Base-by-base conservation (phyloP, 495 filamentous ascomycete species). In the Penicillium egyptiacum region DNA sequence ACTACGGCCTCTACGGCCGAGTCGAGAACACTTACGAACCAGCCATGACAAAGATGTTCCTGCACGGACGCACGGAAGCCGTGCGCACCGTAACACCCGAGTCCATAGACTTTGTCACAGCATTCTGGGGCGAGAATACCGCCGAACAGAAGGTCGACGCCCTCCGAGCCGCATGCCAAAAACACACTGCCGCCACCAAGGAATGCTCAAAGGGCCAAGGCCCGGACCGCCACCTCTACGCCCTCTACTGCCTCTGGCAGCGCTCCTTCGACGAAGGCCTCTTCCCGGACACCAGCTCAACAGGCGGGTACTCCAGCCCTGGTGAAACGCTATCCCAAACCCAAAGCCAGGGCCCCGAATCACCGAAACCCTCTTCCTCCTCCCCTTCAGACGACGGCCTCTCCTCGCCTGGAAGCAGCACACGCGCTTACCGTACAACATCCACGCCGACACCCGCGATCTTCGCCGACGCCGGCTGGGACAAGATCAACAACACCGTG, bases 1-100 rank as follows among this genome's bases (percentile, higher is more conserved):
- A 98, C 77, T 98, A 98, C 65, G 94, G 95, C 28, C 84, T 98
- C 31, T 98, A 98, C 63, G 94, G 94, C 6, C 84, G 91, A 5
- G 81, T 96, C 5, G 94, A 98, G 72, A 95, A 90, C 67, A 93
- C 90, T 3, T 98, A 98, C 70, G 94, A 98, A 72, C 95, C 94
- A 16, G 92, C 94, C 26, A 98, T 98, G 94, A 98, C 94, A 16
- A 98, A 98, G 73, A 72, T 85, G 51, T 98, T 84, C 72, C 83
- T 95, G 33, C 94, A 98, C 62, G 94, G 94, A 11, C 87, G 94
- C 22, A 98, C 94, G 1, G 94, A 98, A 74, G 94, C 94, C 9
- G 87, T 98, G 54, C 84, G 94, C 23, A 84, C 91, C 1, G 92
- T 97, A 2, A 89, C 92, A 0, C 79, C 83, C 4, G 92, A 94